These are phyloP conservation scores for Ceriops decandra DNA, from an alignment of 345 rosid genomes.

Conservation along the genomic window DNA sequence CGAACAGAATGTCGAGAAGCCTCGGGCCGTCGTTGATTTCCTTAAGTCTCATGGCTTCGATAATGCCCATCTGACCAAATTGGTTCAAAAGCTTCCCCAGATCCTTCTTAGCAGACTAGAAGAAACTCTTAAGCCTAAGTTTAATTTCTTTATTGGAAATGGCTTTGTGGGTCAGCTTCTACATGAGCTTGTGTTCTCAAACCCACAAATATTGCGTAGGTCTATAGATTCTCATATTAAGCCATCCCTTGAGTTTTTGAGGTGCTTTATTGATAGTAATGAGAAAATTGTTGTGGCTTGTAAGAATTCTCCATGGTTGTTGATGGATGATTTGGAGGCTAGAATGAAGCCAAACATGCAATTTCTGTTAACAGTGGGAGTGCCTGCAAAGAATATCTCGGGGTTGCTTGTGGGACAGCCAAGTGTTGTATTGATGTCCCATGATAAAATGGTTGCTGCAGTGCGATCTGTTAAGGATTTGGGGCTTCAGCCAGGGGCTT, in stretches of 20 bases:
- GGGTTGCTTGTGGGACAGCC: constrained; percentile 8
- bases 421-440: neutral
- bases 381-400: neutral
- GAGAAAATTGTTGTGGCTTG: constrained; percentile 11
- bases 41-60: constrained; percentile 17
- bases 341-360: constrained; percentile 19
- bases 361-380: constrained; percentile 18
- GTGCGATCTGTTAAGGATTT: constrained; percentile 14
- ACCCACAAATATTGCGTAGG: constrained; percentile 9
- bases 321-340: constrained; percentile 4
- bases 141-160: constrained; percentile 11
- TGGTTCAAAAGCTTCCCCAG: constrained; percentile 16
- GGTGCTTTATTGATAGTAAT: neutral
- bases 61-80: constrained; percentile 16
- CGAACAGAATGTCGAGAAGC: neutral
- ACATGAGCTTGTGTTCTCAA: constrained; percentile 11
- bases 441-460: constrained; percentile 8
- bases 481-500: constrained; percentile 16
- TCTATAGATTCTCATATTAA: constrained; percentile 16
- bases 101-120: constrained; percentile 4
- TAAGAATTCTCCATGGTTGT: constrained; percentile 18
- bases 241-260: constrained; percentile 20
- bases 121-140: constrained; percentile 20
- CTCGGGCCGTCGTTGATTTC: constrained; percentile 5
- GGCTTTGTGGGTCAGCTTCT: constrained; percentile 24